Conservation (phyloP, 495 filamentous ascomycete species). For the Annulohypoxylon bovei region DNA sequence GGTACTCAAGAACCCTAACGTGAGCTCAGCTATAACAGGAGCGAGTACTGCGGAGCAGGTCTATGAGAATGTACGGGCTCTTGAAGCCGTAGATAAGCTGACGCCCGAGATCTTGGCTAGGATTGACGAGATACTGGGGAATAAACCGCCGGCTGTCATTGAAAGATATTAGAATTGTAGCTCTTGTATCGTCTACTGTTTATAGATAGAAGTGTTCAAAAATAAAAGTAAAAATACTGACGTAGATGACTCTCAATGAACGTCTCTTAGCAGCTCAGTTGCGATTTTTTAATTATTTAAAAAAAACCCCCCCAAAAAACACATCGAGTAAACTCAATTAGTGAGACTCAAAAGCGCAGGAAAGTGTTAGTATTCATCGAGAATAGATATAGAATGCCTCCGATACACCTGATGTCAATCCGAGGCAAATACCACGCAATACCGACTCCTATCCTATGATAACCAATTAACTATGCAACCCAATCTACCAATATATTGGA, state of each 20-base stretch:
- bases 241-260: not conserved
- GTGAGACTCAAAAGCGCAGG: not conserved
- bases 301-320: too few species aligned
- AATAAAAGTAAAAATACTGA: not conserved
- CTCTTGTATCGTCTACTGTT: not conserved
- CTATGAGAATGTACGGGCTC: constrained; percentile 71
- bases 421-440: constrained; percentile 11
- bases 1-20: constrained; percentile 79
- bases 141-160: constrained; percentile 64
- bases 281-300: not conserved
- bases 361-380: not conserved
- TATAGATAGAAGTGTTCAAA: not conserved
- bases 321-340: not conserved
- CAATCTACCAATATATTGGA: not conserved
- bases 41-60: constrained; percentile 79
- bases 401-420: constrained; percentile 10
- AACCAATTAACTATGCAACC: constrained; percentile 27
- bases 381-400: constrained; percentile 9
- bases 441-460: constrained; percentile 2
- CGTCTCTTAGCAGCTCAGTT: not conserved
- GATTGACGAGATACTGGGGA: constrained; percentile 73
- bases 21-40: constrained; percentile 80
- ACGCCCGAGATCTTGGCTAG: constrained; percentile 73
- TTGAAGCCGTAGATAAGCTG: constrained; percentile 69
- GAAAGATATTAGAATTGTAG: constrained; percentile 45